Conservation (phyloP, 129 eudicot species). For the Chrysanthemum makinoi region DNA sequence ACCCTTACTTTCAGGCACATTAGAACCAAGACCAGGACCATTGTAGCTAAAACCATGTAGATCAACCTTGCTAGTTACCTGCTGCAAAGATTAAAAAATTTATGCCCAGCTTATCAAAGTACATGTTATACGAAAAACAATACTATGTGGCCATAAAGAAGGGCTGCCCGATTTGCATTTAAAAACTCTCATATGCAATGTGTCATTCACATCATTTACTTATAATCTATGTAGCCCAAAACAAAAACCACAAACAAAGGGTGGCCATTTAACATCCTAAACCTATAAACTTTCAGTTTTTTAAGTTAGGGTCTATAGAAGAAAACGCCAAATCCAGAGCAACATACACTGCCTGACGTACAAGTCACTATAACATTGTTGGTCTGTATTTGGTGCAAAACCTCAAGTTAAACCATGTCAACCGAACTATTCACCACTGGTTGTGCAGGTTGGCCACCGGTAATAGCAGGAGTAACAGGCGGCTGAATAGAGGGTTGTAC, state of each 20-base stretch:
- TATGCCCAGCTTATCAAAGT: neutral
- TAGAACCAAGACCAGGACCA: too few relatives aligned
- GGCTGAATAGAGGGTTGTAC: constrained; percentile 34
- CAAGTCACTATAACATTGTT: constrained; percentile 17
- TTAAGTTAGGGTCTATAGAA: constrained; percentile 3
- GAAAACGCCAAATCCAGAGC: constrained; percentile 26
- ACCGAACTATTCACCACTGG: constrained; percentile 20
- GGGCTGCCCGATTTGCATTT: constrained; percentile 4
- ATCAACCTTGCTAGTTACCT: neutral
- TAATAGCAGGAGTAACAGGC: neutral
- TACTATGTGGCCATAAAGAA: neutral
- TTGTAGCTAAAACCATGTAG: too few relatives aligned
- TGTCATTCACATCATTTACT: constrained; percentile 2
- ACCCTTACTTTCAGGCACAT: too few relatives aligned
- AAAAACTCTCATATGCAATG: constrained; percentile 16
- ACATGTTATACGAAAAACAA: neutral
- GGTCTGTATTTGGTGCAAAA: constrained; percentile 20
- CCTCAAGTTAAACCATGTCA: constrained; percentile 22
- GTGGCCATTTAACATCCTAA: constrained; percentile 19
- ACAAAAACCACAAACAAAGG: constrained; percentile 21
- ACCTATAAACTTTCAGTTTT: constrained; percentile 29
- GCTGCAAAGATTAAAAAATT: neutral
- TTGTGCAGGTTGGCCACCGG: constrained; percentile 14
- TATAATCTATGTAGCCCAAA: constrained; percentile 15
- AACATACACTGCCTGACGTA: constrained; percentile 12